These are phyloP conservation scores for Apophysomyces ossiformis DNA, from an alignment of 371 early-diverging fungal genomes.

Conservation along the genomic window DNA sequence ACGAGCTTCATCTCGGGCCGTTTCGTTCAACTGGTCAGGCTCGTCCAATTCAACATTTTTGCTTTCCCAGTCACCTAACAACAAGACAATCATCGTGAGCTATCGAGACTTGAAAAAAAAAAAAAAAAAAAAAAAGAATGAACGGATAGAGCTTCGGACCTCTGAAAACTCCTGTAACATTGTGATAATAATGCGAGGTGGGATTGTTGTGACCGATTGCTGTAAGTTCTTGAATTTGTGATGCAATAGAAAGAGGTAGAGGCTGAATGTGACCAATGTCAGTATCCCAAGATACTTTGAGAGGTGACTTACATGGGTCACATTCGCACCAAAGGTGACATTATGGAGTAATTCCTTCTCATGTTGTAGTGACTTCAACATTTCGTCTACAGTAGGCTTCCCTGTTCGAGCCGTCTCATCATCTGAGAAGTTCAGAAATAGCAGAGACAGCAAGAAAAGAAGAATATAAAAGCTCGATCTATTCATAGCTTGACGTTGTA, in stretches of 20 bases:
- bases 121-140: not conserved
- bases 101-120: not conserved
- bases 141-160: slow-evolving; percentile 33
- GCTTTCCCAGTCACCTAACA: slow-evolving; percentile 44
- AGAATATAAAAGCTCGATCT: slow-evolving; percentile 53
- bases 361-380: slow-evolving; percentile 37
- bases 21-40: slow-evolving; percentile 23
- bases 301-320: slow-evolving; percentile 48
- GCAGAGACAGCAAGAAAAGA: slow-evolving; percentile 46
- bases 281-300: not conserved
- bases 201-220: slow-evolving; percentile 28
- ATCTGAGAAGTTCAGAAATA: slow-evolving; percentile 52
- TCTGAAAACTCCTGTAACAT: slow-evolving; percentile 67
- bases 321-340: slow-evolving; percentile 57
- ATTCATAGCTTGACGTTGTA: slow-evolving; percentile 44
- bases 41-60: slow-evolving; percentile 26
- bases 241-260: slow-evolving; percentile 36
- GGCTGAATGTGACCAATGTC: slow-evolving; percentile 35
- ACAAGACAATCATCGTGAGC: not conserved
- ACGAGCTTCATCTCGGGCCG: slow-evolving; percentile 37
- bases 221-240: slow-evolving; percentile 38
- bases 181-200: slow-evolving; percentile 58
- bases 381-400: slow-evolving; percentile 36
- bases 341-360: slow-evolving; percentile 51
- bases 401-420: slow-evolving; percentile 37